phyloP scores from a whole-genome alignment of 345 rosid genomes.

The Excoecaria agallocha region DNA sequence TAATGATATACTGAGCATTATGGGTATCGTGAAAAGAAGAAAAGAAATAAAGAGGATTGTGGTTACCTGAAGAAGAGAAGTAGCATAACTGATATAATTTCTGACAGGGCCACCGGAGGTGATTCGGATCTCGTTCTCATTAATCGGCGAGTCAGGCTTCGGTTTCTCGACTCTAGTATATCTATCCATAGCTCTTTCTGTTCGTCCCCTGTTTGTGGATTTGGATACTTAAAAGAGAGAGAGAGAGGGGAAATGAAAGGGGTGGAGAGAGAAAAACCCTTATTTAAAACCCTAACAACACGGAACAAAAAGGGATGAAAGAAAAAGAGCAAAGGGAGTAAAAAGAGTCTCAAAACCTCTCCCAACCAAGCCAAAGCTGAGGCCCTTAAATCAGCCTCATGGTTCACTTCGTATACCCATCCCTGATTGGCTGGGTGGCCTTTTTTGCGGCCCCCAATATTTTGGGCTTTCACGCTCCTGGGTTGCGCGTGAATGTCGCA shows the following conservation, averaged over 20 bases:
- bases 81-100: conserved; percentile 85
- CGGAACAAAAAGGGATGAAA: neutral
- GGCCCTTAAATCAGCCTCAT: neutral
- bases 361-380: neutral
- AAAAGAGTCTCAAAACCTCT: neutral
- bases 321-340: neutral
- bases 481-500: neutral
- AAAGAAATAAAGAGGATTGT: neutral
- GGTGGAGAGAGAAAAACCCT: conserved; percentile 15
- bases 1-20: neutral
- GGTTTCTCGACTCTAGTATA: conserved; percentile 81
- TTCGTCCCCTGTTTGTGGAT: neutral
- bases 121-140: conserved; percentile 94
- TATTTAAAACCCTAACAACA: conserved; percentile 17
- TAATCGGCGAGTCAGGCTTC: conserved; percentile 62
- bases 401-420: neutral
- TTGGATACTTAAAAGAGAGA: neutral
- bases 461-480: neutral
- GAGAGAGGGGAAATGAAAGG: neutral
- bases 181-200: conserved; percentile 56
- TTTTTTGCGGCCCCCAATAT: neutral
- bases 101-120: conserved; percentile 77
- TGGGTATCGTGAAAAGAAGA: neutral
- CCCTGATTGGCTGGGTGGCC: neutral
- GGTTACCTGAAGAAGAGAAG: conserved; percentile 70